Percentiles rank a stretch among this genome's conserved stretches.
These are phyloP conservation scores for Neurospora sp. DNA, from an alignment of 495 filamentous ascomycete genomes.

Conservation along the genomic window DNA sequence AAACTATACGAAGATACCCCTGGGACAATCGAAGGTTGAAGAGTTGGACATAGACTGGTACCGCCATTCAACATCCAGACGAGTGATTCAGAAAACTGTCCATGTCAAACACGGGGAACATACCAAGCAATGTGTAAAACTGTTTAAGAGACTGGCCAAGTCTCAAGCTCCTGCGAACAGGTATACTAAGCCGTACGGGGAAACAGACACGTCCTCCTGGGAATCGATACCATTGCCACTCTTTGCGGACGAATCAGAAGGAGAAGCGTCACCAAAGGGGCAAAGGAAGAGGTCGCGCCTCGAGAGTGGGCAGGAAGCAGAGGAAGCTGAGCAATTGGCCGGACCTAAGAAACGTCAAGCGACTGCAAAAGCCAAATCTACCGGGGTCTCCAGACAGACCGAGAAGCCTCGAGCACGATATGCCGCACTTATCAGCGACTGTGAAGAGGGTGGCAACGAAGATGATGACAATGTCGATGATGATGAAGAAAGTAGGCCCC, in stretches of 20 bases:
- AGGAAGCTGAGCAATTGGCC: slow-evolving; percentile 9
- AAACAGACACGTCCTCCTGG: slow-evolving; percentile 21
- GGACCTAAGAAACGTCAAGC: slow-evolving; percentile 10
- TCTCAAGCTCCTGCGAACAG: slow-evolving; percentile 18
- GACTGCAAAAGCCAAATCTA: slow-evolving; percentile 6
- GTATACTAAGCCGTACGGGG: slow-evolving; percentile 17
- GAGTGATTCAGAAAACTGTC: slow-evolving; percentile 29
- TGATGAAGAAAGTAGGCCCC: slow-evolving; percentile 5
- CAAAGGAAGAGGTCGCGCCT: not conserved
- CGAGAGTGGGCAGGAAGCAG: slow-evolving; percentile 3
- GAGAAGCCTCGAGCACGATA: not conserved
- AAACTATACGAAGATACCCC: slow-evolving; percentile 32
- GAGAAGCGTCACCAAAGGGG: not conserved
- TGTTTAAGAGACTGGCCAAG: slow-evolving; percentile 30
- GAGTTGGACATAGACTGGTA: slow-evolving; percentile 25
- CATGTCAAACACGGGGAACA: slow-evolving; percentile 36
- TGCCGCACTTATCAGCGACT: slow-evolving; percentile 1
- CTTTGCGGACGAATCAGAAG: slow-evolving; percentile 25
- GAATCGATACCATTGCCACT: slow-evolving; percentile 15
- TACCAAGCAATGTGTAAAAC: slow-evolving; percentile 34
- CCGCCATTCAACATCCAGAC: slow-evolving; percentile 28
- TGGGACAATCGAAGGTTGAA: slow-evolving; percentile 15
- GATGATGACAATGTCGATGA: slow-evolving; percentile 1
- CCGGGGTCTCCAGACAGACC: not conserved
- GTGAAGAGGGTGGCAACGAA: slow-evolving; percentile 4